Evolutionary conservation across 495 filamentous ascomycete genomes (phyloP), one percentile per base, ranked within the genome.

Genomic region (Sordaria brevicollis): DNA sequence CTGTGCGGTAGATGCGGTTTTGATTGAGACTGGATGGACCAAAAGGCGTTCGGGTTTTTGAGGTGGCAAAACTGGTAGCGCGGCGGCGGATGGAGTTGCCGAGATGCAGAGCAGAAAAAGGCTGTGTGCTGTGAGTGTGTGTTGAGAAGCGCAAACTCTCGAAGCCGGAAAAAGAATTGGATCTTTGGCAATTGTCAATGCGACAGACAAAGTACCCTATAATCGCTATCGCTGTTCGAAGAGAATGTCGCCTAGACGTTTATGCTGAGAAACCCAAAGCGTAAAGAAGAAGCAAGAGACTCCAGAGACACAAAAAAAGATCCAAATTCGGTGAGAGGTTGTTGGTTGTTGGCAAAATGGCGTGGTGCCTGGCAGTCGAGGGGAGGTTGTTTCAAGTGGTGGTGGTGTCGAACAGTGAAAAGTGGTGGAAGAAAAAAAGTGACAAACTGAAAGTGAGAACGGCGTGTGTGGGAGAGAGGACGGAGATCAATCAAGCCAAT

Each of bases 261-360:
- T 62, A 62, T 31, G 49, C 49, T 31, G 49, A 17, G 2, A 8
- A 62, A 31, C n/a, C n/a, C 25, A 31, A 62, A 7, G 21, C 25
- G 21, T 31, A 57, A 8, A 29, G 13, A 62, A 62, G 49, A 31
- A 62, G 25, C 25, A 62, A n/a, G 49, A 62, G 25, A 62, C 25
- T 8, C 25, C 11, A 17, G 25, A 31, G 8, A 54, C n/a, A 62
- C 35, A 62, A 25, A 62, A 62, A 11, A 62, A 62, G 49, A 31
- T 57, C 49, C 49, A 62, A 68, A 9, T 38, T 11, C 25, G 67
- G 25, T 31, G 49, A 31, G 49, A n/a, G n/a, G n/a, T n/a, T n/a
- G n/a, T n/a, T n/a, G 49, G 25, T 62, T 31, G 49, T 62, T 41
- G 36, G 25, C 33, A 74, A 73, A 70, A 67, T 78, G 75, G 57